Percentiles rank a stretch among this genome's conserved stretches.
These are phyloP conservation scores for Suhomyces canberraensis DNA, from an alignment of 805 yeast species.

Conservation along the genomic window DNA sequence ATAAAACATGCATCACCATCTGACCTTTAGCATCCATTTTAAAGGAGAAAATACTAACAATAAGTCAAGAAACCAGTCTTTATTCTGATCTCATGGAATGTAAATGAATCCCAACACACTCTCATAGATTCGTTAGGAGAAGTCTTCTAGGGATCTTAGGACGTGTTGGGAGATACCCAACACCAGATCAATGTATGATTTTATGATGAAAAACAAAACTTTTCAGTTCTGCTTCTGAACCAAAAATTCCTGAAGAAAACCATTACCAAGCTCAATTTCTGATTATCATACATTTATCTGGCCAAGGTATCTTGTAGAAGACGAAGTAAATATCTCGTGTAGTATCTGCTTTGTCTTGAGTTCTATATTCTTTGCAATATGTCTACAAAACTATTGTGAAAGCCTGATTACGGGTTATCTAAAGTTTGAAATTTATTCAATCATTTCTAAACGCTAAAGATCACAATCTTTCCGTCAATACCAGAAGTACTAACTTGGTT, in stretches of 20 bases:
- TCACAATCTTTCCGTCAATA: conserved; percentile 86
- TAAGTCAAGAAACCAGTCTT: conserved; percentile 1
- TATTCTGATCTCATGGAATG: conserved; percentile 1
- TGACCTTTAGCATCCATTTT: conserved; percentile 42
- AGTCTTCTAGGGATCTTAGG: conserved; percentile 1
- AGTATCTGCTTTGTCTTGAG: too few species aligned
- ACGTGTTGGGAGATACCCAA: not conserved
- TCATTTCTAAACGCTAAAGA: conserved; percentile 46
- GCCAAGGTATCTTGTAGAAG: too few species aligned
- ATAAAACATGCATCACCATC: conserved; percentile 98
- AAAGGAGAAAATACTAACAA: not conserved
- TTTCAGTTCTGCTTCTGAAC: conserved; percentile 99
- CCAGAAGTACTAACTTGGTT: conserved; percentile 66
- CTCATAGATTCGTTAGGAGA: not conserved
- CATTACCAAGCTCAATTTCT: conserved; percentile 60
- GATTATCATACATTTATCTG: conserved; percentile 20
- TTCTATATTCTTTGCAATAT: too few species aligned
- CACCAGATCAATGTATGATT: not conserved
- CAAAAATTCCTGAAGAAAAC: conserved; percentile 69
- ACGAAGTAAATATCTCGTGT: too few species aligned
- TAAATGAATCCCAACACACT: not conserved
- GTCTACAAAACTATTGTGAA: too few species aligned
- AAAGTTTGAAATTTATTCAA: too few species aligned
- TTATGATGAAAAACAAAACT: conserved; percentile 59
- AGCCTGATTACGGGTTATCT: too few species aligned